phyloP scores from a whole-genome alignment of 345 rosid genomes.

The Stellera chamaejasme region DNA sequence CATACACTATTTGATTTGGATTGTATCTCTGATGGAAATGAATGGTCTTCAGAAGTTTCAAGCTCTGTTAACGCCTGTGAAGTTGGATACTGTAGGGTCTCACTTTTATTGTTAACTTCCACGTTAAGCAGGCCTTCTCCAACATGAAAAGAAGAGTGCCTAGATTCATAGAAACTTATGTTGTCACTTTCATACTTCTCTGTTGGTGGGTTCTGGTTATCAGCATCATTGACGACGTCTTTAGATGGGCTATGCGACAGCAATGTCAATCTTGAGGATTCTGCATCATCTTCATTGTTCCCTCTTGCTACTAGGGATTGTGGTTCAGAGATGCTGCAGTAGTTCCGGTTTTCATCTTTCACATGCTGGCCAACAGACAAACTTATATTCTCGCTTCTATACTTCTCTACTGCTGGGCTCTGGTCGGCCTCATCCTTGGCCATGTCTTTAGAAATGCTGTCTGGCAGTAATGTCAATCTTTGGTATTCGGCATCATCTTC shows the following conservation, averaged over 20 bases:
- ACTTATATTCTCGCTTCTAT: constrained; percentile 10
- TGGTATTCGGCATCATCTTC: constrained; percentile 11
- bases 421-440: constrained; percentile 14
- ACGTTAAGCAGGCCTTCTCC: constrained; percentile 18
- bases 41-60: constrained; percentile 28
- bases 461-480: constrained; percentile 5
- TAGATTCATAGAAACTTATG: constrained; percentile 21
- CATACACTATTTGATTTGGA: constrained; percentile 35
- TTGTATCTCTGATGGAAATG: constrained; percentile 22
- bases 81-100: constrained; percentile 25
- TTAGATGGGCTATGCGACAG: constrained; percentile 3
- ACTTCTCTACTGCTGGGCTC: constrained; percentile 10
- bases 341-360: too few species aligned
- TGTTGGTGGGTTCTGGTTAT: constrained; percentile 5
- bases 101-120: constrained; percentile 23
- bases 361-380: constrained; percentile 2
- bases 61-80: constrained; percentile 21
- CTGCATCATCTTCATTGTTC: constrained; percentile 14
- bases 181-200: constrained; percentile 16
- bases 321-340: too few species aligned
- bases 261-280: constrained; percentile 5
- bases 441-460: neutral
- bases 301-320: constrained; percentile 17
- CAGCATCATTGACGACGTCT: constrained; percentile 10
- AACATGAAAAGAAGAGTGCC: constrained; percentile 20